Evolutionary conservation across 768 basidiomycete species (phyloP), one percentile per base, ranked within the genome.

Genomic region (Macrolepiota dolichaula): DNA sequence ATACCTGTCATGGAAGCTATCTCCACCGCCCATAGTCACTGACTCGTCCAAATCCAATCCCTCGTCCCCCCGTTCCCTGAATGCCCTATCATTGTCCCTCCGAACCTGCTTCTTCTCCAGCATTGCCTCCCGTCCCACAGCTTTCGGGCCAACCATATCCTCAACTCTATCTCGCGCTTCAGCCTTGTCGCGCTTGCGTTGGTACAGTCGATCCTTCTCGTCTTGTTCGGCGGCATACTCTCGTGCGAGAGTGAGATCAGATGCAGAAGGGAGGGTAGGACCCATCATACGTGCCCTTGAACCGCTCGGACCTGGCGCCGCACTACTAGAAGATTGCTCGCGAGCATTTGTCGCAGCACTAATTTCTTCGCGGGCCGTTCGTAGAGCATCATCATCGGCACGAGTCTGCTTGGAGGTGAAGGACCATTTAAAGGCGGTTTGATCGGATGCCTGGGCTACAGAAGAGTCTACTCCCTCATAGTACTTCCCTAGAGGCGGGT

Each of bases 371-470:
- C 88, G 84, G 1, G 83, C 83, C 17, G 77, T 74, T 13, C 79
- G 80, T n/a, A 92, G 70, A 0, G 86, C 84, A 1, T 80, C 80
- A 12, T 71, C 72, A 37, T 93, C 89, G 0, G 78, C 80, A n/a
- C 78, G 77, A 19, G 83, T 83, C 2, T 76, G 69, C 59, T 91
- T 90, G 19, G 85, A 82, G 2, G 88, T 86, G 68, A 96, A 95
- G 0, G 85, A 84, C 94, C 94, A 96, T 75, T 91, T 94, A 74
- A 93, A 94, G 0, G 82, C 85, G 4, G 94, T 96, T 61, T 90
- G 86, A 50, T 83, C 78, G 36, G 85, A 86, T 2, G 91, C 85
- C 6, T 83, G 68, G 36, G 83, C 76, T 2, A 77, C 73, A 2
- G 81, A 77, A 11, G 83, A 76, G 63, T 82, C 84, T 62, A 90